These are phyloP conservation scores for Melastoma candidum DNA, from an alignment of 441 rosid genomes.

Conservation along the genomic window DNA sequence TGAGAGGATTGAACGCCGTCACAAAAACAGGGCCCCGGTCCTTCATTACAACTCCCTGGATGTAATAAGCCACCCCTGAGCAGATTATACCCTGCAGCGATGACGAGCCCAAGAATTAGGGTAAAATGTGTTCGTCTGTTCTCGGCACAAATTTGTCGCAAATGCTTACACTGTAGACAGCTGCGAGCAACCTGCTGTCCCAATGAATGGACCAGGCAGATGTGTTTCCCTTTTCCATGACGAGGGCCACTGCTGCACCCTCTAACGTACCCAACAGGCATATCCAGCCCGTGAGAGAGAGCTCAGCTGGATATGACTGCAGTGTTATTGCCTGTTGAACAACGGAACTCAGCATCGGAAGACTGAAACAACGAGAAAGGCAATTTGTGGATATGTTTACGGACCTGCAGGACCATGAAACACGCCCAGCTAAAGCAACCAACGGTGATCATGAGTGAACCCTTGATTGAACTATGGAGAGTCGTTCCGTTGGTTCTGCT, in stretches of 20 bases:
- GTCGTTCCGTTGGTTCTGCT: background rate
- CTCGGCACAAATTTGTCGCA: background rate
- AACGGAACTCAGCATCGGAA: background rate
- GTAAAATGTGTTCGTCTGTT: background rate
- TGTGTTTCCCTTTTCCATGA: background rate
- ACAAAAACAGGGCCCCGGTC: conserved; percentile 5
- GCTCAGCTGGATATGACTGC: conserved; percentile 7
- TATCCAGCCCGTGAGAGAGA: conserved; percentile 13
- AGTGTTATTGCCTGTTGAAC: conserved; percentile 4
- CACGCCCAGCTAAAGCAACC: conserved; percentile 12
- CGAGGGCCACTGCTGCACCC: conserved; percentile 3
- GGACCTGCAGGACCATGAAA: conserved; percentile 4
- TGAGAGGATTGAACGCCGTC: conserved; percentile 12
- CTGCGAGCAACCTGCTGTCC: conserved; percentile 2
- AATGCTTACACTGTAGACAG: conserved; percentile 4
- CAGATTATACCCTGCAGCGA: conserved; percentile 5
- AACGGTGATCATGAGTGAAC: background rate
- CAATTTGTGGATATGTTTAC: too few species aligned
- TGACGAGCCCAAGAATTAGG: background rate
- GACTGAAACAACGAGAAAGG: background rate
- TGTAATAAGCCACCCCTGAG: conserved; percentile 8
- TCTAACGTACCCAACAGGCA: conserved; percentile 8
- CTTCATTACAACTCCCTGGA: conserved; percentile 7
- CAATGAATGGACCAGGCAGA: conserved; percentile 2
- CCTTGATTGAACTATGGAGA: conserved; percentile 4